phyloP scores from a whole-genome alignment of 2,329 filamentous ascomycete species.

The Venturia aucupariae region DNA sequence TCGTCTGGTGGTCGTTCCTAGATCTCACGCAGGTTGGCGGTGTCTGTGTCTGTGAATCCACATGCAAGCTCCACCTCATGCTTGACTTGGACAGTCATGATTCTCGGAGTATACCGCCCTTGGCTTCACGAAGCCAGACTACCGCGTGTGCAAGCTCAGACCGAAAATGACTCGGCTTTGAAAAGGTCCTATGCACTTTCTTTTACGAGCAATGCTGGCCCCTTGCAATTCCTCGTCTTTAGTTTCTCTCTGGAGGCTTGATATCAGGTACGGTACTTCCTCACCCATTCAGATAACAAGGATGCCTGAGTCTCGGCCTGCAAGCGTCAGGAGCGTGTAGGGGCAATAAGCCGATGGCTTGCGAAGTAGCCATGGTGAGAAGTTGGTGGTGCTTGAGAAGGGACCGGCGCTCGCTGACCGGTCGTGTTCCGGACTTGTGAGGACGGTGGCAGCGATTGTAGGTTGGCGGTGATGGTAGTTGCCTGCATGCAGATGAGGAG shows the following conservation, averaged over 20 bases:
- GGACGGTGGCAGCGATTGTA: not conserved
- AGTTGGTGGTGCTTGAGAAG: not conserved
- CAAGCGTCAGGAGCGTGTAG: not conserved
- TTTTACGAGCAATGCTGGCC: not conserved
- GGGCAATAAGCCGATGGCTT: not conserved
- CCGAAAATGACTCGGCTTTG: not conserved
- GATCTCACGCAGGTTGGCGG: not conserved
- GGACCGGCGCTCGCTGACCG: not conserved
- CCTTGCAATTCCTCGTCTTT: not conserved
- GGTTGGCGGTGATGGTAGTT: not conserved
- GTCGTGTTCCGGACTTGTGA: not conserved
- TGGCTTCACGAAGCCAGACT: not conserved
- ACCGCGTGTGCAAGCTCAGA: no score
- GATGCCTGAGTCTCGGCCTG: not conserved
- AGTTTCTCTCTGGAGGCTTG: not conserved
- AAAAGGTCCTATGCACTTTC: not conserved
- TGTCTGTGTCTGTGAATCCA: not conserved
- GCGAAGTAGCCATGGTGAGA: not conserved
- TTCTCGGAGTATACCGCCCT: not conserved
- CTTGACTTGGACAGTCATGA: not conserved
- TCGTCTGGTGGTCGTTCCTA: not conserved
- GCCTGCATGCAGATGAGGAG: not conserved
- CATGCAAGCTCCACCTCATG: not conserved
- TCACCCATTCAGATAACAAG: not conserved
- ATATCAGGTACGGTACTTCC: not conserved